Evolutionary conservation across 768 basidiomycete genomes (phyloP).

Genomic region (Leccinellum albellum): DNA sequence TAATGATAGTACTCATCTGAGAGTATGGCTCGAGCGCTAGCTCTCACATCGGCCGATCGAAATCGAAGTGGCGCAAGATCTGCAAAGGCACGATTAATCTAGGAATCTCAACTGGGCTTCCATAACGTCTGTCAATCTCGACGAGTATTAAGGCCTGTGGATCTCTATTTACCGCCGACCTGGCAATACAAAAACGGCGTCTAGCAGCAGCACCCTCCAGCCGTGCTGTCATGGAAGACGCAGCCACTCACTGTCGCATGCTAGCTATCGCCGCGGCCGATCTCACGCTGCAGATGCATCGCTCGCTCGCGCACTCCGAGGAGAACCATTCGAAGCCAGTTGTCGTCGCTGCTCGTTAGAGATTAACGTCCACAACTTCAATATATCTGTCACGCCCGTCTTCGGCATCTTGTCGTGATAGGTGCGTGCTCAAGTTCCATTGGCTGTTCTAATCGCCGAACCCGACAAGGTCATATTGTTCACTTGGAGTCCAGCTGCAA

Average conservation of each 20-base stretch:
- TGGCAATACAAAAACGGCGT: conserved; percentile 11
- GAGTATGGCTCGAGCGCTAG: neutral
- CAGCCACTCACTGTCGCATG: neutral
- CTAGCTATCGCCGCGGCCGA: conserved; percentile 26
- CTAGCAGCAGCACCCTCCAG: conserved; percentile 9
- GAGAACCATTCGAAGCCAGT: conserved; percentile 16
- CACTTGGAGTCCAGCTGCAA: neutral
- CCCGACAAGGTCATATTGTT: conserved; percentile 21
- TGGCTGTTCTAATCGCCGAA: conserved; percentile 5
- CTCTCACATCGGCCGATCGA: conserved; percentile 12
- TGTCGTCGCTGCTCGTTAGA: conserved; percentile 2
- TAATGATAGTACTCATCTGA: neutral
- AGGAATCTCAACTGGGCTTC: conserved; percentile 13
- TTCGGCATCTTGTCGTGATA: conserved; percentile 10
- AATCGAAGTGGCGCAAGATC: conserved; percentile 19
- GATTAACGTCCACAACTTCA: conserved; percentile 23
- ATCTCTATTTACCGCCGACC: conserved; percentile 13
- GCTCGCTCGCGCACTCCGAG: conserved; percentile 19
- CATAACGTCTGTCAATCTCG: conserved; percentile 21
- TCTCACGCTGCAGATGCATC: conserved; percentile 9
- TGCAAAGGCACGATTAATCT: conserved; percentile 21
- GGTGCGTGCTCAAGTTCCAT: conserved; percentile 7
- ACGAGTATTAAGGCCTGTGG: conserved; percentile 17
- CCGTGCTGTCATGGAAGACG: conserved; percentile 12
- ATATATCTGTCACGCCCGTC: conserved; percentile 6